phyloP scores from a whole-genome alignment of 1,284 basidiomycete species.

The Filobasidium uniguttulatum region DNA sequence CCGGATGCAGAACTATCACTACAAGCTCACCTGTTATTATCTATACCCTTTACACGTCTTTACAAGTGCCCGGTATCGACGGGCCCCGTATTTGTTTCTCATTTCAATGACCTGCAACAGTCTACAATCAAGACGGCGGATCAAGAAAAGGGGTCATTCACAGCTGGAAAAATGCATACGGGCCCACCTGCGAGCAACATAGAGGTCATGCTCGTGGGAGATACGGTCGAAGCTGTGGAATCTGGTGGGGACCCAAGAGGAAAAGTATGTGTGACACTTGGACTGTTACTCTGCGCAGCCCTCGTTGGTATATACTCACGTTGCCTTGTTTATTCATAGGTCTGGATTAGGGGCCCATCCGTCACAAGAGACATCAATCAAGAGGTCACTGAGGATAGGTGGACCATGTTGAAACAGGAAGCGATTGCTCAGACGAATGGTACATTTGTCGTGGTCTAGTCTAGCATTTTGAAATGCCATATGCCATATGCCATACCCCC shows the following conservation, averaged over 20 bases:
- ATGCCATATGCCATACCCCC: no score
- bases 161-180: conserved; percentile 18
- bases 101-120: conserved; percentile 30
- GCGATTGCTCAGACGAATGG: not conserved
- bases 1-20: conserved; percentile 18
- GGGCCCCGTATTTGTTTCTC: conserved; percentile 27
- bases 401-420: not conserved
- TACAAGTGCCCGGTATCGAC: conserved; percentile 20
- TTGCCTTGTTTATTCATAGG: not conserved
- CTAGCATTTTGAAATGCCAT: no score
- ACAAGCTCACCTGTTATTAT: conserved; percentile 26
- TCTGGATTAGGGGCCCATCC: not conserved
- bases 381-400: not conserved
- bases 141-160: conserved; percentile 1
- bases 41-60: conserved; percentile 26
- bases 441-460: not conserved
- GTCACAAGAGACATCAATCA: not conserved
- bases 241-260: conserved; percentile 8
- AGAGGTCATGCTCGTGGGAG: conserved; percentile 28
- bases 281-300: not conserved
- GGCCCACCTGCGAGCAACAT: conserved; percentile 32
- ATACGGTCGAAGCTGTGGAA: conserved; percentile 16
- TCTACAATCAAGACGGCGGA: not conserved
- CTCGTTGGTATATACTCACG: not conserved
- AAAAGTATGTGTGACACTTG: not conserved